Evolutionary conservation across 768 basidiomycete species (phyloP), one percentile per base, ranked within the genome.

Genomic region (Podaxis sp.): DNA sequence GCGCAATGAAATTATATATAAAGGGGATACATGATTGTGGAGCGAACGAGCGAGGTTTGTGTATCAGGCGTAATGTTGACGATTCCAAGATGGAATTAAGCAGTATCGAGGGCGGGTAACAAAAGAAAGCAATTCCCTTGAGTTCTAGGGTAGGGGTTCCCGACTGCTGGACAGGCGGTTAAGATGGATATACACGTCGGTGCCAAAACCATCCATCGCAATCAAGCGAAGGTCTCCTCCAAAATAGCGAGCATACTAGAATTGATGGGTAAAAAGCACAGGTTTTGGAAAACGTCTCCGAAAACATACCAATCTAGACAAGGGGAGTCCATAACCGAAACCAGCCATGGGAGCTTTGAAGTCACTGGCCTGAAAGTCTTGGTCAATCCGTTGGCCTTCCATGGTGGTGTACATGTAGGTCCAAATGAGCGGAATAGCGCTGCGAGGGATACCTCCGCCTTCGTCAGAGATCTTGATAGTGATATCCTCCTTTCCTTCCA

Each of bases 401-500:
- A 92, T 91, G 12, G 89, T 94, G 56, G 93, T 94, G 68, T 94
- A 94, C 93, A 97, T 96, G 74, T 95, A 99, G 62, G 96, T 99
- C 97, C 97, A 99, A 58, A 99, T 96, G 51, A 96, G 82, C 7
- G 95, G 94, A 15, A 99, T 90, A 0, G 93, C 93, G 64, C 89
- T 76, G 79, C 94, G 75, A 26, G 94, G 86, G 60, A 99, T 99
- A 0, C 96, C 95, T 0, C 96, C 96, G 2, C 96, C 96, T 73
- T 99, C 96, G 71, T 99, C 96, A 0, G 87, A 89, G 64, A 99
- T 97, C 84, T 99, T 99, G 83, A 99, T 94, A 2, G 96, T 99
- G 69, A 99, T 97, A 70, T 99, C 96, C 72, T 98, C 96, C 66
- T 88, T 92, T n/a, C 96, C 96, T 72, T 96, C 95, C 1, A 96